Base-by-base conservation (phyloP, 2,329 filamentous ascomycete species). In the Keithomyces neogunnii region DNA sequence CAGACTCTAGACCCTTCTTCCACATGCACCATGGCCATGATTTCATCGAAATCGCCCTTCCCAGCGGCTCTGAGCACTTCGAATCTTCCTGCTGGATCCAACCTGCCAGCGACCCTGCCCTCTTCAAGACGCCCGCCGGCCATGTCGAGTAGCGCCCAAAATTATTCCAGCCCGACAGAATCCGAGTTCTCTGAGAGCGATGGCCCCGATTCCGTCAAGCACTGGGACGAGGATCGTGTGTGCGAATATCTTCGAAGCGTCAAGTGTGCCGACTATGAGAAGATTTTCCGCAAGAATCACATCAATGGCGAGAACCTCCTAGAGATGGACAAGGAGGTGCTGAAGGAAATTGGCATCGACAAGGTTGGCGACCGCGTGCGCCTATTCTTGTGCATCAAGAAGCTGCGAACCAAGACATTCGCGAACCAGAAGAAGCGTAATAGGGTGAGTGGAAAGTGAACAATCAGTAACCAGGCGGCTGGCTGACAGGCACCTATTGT, bases 281-380 rank as follows among this genome's bases (percentile, higher is more conserved):
- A 88, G 63, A 70, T 96, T 30, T 96, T 96, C 70, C 72, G 88
- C 70, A 84, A 84, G 65, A 96, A 99, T 68, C 89, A 97, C 69
- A 96, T 99, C 74, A 99, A 93, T 65, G 93, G 93, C 62, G 90
- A 96, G 72, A 96, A 95, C 65, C 76, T 99, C 44, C 78, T 99
- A 60, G 93, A 99, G 71, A 92, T 96, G 77, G 93, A 99, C 69
- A 95, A 96, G 74, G 86, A 90, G 51, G 89, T 95, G 40, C 77
- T 99, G 56, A 95, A 96, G 69, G 93, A 99, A 68, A 95, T 99
- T 82, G 93, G 93, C 43, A 92, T 99, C 60, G 95, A 96, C 60
- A 99, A 97, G 70, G 88, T 99, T 57, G 93, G 93, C 57, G 93
- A 99, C 68, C 85, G 93, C 50, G 92, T 99, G 36, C 88, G 92